These are phyloP conservation scores for Russula dissimulans DNA, from an alignment of 768 basidiomycete species.

Conservation along the genomic window DNA sequence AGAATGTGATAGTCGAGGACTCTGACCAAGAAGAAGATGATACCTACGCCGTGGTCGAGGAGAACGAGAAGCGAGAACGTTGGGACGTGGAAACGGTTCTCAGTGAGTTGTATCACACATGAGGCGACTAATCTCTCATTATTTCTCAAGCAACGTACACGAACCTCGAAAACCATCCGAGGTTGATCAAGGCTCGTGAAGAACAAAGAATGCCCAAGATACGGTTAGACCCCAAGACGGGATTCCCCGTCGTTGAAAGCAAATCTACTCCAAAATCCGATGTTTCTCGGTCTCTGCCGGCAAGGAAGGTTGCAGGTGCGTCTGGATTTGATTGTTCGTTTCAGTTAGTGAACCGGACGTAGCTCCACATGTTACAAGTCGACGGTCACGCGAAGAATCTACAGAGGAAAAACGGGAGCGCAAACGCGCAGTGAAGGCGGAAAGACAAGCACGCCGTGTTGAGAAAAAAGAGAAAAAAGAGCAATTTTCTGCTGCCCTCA, in stretches of 20 bases:
- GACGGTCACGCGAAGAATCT: slow-evolving; percentile 67
- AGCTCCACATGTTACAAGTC: slow-evolving; percentile 41
- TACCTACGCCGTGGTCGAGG: slow-evolving; percentile 32
- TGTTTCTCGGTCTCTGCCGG: slow-evolving; percentile 7
- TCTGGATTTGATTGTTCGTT: background rate
- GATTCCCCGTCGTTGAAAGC: slow-evolving; percentile 52
- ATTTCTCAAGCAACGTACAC: slow-evolving; percentile 71
- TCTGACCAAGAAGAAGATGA: slow-evolving; percentile 36
- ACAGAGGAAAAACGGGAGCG: slow-evolving; percentile 64
- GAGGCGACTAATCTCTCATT: background rate
- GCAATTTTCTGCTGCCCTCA: slow-evolving; percentile 52
- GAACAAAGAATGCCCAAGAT: slow-evolving; percentile 52
- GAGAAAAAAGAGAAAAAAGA: slow-evolving; percentile 64
- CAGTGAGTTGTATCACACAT: slow-evolving; percentile 43
- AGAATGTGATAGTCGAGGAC: slow-evolving; percentile 40
- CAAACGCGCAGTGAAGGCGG: slow-evolving; percentile 60
- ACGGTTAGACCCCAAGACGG: slow-evolving; percentile 63
- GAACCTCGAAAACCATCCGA: slow-evolving; percentile 96
- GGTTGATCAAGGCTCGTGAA: slow-evolving; percentile 65
- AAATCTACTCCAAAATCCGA: slow-evolving; percentile 14
- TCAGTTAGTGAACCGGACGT: slow-evolving; percentile 23
- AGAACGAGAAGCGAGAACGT: slow-evolving; percentile 55
- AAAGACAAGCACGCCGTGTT: slow-evolving; percentile 50
- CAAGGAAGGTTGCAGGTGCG: slow-evolving; percentile 1
- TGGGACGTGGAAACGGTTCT: slow-evolving; percentile 98